Conservation (phyloP, 805 yeast genomes). For the Wickerhamomyces hampshirensis region DNA sequence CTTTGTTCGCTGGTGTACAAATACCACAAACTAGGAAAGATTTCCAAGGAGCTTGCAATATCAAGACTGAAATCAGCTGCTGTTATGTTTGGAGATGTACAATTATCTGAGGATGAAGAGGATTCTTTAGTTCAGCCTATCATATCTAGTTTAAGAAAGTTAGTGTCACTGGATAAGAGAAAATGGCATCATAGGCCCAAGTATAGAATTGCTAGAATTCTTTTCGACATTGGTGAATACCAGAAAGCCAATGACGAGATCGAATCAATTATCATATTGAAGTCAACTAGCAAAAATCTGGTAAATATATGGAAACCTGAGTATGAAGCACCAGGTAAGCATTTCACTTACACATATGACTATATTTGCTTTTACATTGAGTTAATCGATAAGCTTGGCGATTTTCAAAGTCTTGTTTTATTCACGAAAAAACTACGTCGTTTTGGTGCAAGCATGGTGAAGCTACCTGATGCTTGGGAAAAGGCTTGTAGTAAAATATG, state of each 20-base stretch:
- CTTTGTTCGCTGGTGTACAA: constrained; percentile 57
- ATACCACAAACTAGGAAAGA: constrained; percentile 33
- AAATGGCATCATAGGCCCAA: constrained; percentile 91
- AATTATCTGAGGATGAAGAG: constrained; percentile 15
- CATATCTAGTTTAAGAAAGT: constrained; percentile 40
- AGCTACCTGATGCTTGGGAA: constrained; percentile 64
- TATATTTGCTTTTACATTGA: constrained; percentile 63
- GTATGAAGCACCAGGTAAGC: constrained; percentile 86
- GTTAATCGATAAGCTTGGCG: constrained; percentile 47
- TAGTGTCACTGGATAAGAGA: constrained; percentile 62
- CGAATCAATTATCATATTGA: constrained; percentile 56
- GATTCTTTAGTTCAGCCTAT: constrained; percentile 33
- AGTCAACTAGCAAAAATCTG: constrained; percentile 62
- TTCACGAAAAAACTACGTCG: constrained; percentile 74
- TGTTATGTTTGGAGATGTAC: constrained; percentile 17
- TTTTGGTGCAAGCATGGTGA: constrained; percentile 71
- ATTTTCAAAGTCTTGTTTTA: constrained; percentile 52
- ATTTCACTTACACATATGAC: constrained; percentile 69
- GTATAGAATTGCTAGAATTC: constrained; percentile 63
- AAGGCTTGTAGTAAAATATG: constrained; percentile 48
- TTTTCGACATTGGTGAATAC: constrained; percentile 44
- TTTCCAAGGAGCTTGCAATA: constrained; percentile 37
- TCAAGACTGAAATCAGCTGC: constrained; percentile 31
- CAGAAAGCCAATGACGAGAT: constrained; percentile 60
- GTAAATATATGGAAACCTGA: constrained; percentile 94